Evolutionary conservation across 352 stramenopile genomes (phyloP).

Genomic region (Globisporangium perplexum): DNA sequence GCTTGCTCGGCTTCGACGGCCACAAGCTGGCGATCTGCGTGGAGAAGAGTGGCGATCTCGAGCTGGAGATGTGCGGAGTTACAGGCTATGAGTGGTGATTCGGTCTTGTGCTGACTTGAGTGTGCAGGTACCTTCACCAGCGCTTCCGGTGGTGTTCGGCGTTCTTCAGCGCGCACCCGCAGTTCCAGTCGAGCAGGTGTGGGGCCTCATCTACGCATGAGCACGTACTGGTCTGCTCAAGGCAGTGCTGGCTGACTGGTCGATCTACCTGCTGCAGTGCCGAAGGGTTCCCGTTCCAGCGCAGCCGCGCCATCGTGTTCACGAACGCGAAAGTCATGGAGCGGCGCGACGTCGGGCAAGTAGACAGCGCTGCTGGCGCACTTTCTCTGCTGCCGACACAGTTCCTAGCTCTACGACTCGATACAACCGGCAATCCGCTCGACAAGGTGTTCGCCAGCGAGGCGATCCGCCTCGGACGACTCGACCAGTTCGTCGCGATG

Average conservation of each 20-base stretch:
- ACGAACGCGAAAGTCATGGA: slow-evolving; percentile 59
- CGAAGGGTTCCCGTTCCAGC: slow-evolving; percentile 37
- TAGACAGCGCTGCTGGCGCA: not conserved
- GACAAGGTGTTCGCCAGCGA: slow-evolving; percentile 6
- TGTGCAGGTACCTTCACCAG: slow-evolving; percentile 54
- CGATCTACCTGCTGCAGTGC: slow-evolving; percentile 4
- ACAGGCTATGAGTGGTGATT: too few species aligned
- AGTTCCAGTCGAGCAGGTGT: slow-evolving; percentile 19
- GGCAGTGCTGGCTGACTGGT: not conserved
- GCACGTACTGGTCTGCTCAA: too few species aligned
- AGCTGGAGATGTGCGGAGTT: slow-evolving; percentile 19
- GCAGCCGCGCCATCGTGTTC: slow-evolving; percentile 30
- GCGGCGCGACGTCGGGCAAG: slow-evolving; percentile 24
- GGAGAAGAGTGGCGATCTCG: slow-evolving; percentile 14
- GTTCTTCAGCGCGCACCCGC: slow-evolving; percentile 15
- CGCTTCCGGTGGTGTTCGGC: slow-evolving; percentile 45
- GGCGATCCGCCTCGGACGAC: slow-evolving; percentile 7
- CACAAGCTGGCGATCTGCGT: slow-evolving; percentile 36
- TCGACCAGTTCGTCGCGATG: slow-evolving; percentile 14
- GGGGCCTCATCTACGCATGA: too few species aligned
- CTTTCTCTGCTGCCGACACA: slow-evolving; percentile 30
- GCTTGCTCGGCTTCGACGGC: slow-evolving; percentile 22
- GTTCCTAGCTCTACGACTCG: slow-evolving; percentile 27
- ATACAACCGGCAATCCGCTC: slow-evolving; percentile 4
- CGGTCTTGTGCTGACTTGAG: slow-evolving; percentile 1